Percentiles rank a stretch among this genome's conserved stretches.
Conservation (phyloP, 2,329 filamentous ascomycete species). For the Uncinocarpus reesii region DNA sequence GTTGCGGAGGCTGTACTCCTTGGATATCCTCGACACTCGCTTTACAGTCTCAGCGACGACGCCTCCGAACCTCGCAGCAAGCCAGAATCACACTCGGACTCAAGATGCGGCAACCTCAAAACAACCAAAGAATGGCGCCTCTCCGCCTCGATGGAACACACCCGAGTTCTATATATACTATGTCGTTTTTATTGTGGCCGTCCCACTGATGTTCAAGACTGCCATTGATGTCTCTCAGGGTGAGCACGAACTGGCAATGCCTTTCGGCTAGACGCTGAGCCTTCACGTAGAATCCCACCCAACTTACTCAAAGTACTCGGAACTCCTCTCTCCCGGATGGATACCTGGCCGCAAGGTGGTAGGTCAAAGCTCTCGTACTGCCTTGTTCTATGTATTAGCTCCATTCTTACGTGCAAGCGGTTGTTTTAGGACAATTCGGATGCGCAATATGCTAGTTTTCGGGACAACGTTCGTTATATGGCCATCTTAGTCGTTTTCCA, state of each 20-base stretch:
- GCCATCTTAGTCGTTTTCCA: conserved; percentile 63
- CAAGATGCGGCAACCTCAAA: not conserved
- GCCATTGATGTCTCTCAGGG: conserved; percentile 75
- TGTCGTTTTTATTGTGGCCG: conserved; percentile 50
- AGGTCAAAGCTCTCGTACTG: conserved; percentile 27
- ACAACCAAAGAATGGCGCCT: conserved; percentile 37
- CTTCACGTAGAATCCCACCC: conserved; percentile 60
- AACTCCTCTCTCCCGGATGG: conserved; percentile 70
- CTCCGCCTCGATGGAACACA: conserved; percentile 70
- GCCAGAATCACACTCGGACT: not conserved
- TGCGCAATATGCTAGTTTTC: conserved; percentile 73
- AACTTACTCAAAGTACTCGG: conserved; percentile 63
- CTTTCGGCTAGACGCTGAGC: not conserved
- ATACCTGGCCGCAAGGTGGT: conserved; percentile 83
- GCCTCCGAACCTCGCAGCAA: conserved; percentile 31
- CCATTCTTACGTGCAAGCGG: conserved; percentile 14
- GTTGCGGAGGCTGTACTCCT: conserved; percentile 49
- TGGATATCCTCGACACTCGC: conserved; percentile 60
- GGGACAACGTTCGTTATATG: conserved; percentile 76
- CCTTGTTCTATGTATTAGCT: not conserved
- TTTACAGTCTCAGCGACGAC: conserved; percentile 61
- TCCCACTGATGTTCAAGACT: conserved; percentile 88
- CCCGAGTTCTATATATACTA: conserved; percentile 79
- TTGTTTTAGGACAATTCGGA: conserved; percentile 69
- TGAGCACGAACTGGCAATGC: conserved; percentile 34